Evolutionary conservation across 164 flowering plant genomes (phyloP).

Genomic region (Paratinospora sagittata): DNA sequence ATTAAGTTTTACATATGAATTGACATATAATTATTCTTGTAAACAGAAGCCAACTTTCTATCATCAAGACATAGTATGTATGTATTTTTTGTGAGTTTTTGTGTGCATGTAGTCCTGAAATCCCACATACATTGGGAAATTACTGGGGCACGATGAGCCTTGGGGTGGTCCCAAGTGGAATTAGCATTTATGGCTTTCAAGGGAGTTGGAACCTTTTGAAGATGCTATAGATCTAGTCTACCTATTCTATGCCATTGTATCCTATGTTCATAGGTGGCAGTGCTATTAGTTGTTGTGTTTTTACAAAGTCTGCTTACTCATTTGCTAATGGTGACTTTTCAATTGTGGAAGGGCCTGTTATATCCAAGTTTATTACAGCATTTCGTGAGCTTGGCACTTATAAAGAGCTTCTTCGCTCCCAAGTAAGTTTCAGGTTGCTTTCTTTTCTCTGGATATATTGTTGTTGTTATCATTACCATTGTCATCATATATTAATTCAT

Average conservation of each 20-base stretch:
- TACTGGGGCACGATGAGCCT: no score
- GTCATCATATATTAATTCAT: background rate
- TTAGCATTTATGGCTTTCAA: no score
- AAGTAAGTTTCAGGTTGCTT: constrained; percentile 40
- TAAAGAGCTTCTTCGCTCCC: constrained; percentile 89
- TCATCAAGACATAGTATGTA: background rate
- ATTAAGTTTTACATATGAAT: background rate
- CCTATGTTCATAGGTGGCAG: background rate
- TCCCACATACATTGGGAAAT: no score
- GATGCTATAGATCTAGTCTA: background rate
- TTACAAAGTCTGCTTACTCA: background rate
- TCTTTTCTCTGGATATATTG: background rate
- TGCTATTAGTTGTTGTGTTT: background rate
- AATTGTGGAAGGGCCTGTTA: constrained; percentile 67
- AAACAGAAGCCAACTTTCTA: background rate
- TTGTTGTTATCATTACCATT: background rate
- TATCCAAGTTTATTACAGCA: constrained; percentile 65
- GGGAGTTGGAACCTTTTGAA: background rate
- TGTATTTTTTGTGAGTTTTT: no score
- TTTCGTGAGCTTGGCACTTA: constrained; percentile 80
- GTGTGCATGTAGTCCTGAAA: no score
- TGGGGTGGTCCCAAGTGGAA: no score
- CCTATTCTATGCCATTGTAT: background rate
- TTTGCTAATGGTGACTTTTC: background rate
- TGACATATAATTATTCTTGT: background rate